Evolutionary conservation across 176 grass and related monocot genomes (phyloP), one percentile per base, ranked within the genome.

Genomic region (Areca catechu): DNA sequence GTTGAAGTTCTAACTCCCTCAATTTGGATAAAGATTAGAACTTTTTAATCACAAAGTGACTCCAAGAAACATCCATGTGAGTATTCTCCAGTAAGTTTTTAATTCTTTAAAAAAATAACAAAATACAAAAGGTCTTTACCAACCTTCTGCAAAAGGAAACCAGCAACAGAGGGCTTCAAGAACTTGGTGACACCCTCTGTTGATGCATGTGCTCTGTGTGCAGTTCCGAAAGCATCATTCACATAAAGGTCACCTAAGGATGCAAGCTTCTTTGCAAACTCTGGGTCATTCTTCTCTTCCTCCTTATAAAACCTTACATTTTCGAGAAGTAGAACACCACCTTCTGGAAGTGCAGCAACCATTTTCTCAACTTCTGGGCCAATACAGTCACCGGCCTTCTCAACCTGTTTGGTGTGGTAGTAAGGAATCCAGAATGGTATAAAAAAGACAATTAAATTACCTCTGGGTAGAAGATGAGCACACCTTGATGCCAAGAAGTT

Each of bases 261-360:
- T 1, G 79, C 73, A 54, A 76, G 73, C 62, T 82, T 82, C 79
- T 76, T 76, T 20, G 73, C 79, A 21, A 82, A 82, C 62, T 76
- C 79, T 55, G 68, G 79, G 3, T 82, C 79, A 50, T 82, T 82
- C 51, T 72, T 77, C 62, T 82, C 79, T 47, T 82, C 79, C 51
- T 82, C 79, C 34, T 77, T 72, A 19, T 82, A 82, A 48, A 82
- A 82, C 34, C 73, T 76, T n/a, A 82, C 79, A 72, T 82, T 82
- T 72, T 82, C 79, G 20, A 82, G 68, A 19, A 77, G 79, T 23
- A 82, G 30, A 61, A 82, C 51, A 25, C 74, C 53, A 56, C 79
- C 79, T 47, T 82, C 75, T 37, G 79, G 57, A 4, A 82, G 20
- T 25, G 56, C 34, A 62, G 68, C 70, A 17, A 82, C 79, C 57